Evolutionary conservation across 2,329 filamentous ascomycete genomes (phyloP), one percentile per base, ranked within the genome.

Genomic region (Lachnellula cervina): DNA sequence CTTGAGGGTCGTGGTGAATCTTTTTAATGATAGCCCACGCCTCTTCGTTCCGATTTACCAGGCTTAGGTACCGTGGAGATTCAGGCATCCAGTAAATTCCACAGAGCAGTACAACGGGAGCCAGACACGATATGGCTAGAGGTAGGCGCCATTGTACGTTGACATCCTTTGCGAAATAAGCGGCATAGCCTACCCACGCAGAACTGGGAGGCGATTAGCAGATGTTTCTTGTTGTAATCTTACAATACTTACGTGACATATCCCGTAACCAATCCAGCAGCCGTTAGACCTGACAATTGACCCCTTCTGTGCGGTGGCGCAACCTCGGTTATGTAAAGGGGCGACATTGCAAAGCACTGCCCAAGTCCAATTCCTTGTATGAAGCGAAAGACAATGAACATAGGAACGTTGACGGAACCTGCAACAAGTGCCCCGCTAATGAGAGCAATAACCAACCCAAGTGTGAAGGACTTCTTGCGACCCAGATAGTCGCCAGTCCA

Each of bases 341-440:
- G 88, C 71, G 90, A 82, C 66, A 89, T 82, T 67, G 87, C 85
- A 11, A 86, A 89, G 64, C 88, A 86, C 69, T 89, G 89, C 68
- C 88, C 88, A 66, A 90, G 86, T 77, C 59, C 62, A 34, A 62
- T 17, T 8, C 62, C 62, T 23, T 50, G 19, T 16, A 62, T 38
- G 43, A 54, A 53, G 6, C 62, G 55, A 9, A 48, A 56, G 9
- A 57, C 54, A 13, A 64, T 43, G 52, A 53, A 51, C 51, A 61
- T 61, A 5, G 42, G 43, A 17, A 61, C 52, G 38, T 58, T 25
- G 14, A 60, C 60, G 14, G 49, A 44, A 8, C 62, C 63, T 21
- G 59, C 58, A 51, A 62, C 56, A 11, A 65, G 32, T 3, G 62
- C 59, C 37, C 56, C 56, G 16, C 53, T 51, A 11, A 63, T 16